phyloP scores from a whole-genome alignment of 2,329 filamentous ascomycete species.

The Xenosphaeropsis pyriputrescens region DNA sequence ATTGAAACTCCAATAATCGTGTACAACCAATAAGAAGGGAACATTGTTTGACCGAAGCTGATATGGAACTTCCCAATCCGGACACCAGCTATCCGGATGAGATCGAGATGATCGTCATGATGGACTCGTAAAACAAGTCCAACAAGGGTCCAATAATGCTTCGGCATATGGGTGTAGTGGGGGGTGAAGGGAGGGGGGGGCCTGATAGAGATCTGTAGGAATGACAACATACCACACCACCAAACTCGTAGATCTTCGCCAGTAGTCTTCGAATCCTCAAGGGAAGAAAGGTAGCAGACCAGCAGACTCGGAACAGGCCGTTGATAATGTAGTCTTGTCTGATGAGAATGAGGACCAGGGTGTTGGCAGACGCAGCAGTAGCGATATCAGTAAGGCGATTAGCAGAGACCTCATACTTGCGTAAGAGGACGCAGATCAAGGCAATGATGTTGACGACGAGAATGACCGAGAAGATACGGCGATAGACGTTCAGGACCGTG shows the following conservation, averaged over 20 bases:
- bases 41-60: too few species aligned
- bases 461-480: conserved; percentile 38
- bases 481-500: conserved; percentile 34
- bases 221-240: conserved; percentile 21
- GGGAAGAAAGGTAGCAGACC: conserved; percentile 22
- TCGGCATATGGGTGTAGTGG: too few species aligned
- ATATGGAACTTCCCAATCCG: too few species aligned
- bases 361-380: conserved; percentile 22
- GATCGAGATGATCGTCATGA: too few species aligned
- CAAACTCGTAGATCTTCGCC: conserved; percentile 36
- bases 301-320: conserved; percentile 28
- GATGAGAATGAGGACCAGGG: conserved; percentile 31
- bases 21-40: too few species aligned
- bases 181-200: too few species aligned
- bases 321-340: conserved; percentile 40
- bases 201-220: too few species aligned
- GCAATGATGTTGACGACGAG: conserved; percentile 32
- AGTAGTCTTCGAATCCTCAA: conserved; percentile 29
- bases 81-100: too few species aligned
- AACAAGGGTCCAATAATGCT: too few species aligned
- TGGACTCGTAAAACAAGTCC: too few species aligned
- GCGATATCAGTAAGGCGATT: conserved; percentile 6
- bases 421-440: conserved; percentile 21
- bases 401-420: conserved; percentile 7
- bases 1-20: too few species aligned